These are phyloP conservation scores for Pouteria campechiana DNA, from an alignment of 179 eudicot species.

Conservation along the genomic window DNA sequence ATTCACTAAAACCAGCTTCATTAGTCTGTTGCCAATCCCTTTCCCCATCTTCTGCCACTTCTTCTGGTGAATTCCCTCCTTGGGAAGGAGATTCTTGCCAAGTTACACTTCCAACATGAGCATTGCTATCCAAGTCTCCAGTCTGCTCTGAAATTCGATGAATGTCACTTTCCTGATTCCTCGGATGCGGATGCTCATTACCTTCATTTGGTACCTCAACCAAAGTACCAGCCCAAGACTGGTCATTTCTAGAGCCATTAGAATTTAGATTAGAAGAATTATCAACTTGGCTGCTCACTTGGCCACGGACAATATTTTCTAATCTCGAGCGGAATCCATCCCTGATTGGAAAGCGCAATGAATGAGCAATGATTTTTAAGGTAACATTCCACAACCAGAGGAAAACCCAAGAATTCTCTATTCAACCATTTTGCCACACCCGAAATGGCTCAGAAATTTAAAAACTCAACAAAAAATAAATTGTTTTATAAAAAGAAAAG, in stretches of 20 bases:
- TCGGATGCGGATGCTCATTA: constrained; percentile 29
- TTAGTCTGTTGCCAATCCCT: constrained; percentile 30
- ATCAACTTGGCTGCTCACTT: constrained; percentile 48
- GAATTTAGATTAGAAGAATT: constrained; percentile 23
- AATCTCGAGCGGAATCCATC: constrained; percentile 76
- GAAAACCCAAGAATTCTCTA: too few relatives aligned
- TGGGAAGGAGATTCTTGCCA: constrained; percentile 28
- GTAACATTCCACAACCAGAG: too few relatives aligned
- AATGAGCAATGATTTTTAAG: too few relatives aligned
- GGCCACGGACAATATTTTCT: constrained; percentile 61
- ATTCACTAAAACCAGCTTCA: constrained; percentile 30
- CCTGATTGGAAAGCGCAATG: constrained; percentile 27
- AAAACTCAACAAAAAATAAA: too few relatives aligned
- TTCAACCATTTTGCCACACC: too few relatives aligned
- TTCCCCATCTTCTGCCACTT: constrained; percentile 36
- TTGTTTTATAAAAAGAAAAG: too few relatives aligned
- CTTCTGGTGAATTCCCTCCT: constrained; percentile 39
- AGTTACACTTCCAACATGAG: constrained; percentile 21
- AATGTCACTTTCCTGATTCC: constrained; percentile 32
- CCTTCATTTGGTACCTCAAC: constrained; percentile 30
- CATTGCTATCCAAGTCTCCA: constrained; percentile 23
- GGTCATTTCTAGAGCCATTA: constrained; percentile 33
- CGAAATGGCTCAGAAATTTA: too few relatives aligned
- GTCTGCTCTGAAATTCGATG: constrained; percentile 23
- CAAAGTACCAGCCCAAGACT: constrained; percentile 20